phyloP scores from a whole-genome alignment of 768 basidiomycete species.

The Pleurotus tuber-regium region DNA sequence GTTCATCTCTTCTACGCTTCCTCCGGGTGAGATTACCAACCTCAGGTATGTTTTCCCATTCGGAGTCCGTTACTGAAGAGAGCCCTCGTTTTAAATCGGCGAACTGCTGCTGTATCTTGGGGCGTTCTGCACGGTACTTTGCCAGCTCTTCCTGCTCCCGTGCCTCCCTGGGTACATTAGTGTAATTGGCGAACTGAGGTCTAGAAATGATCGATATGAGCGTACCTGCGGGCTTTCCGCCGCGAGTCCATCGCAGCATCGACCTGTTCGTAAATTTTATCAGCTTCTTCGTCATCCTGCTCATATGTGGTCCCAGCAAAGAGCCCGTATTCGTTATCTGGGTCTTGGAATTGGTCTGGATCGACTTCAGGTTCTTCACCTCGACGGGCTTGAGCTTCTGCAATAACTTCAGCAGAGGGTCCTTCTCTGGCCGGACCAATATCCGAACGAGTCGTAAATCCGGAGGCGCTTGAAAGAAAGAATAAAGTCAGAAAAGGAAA shows the following conservation, averaged over 20 bases:
- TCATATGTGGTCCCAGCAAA: slow-evolving; percentile 97
- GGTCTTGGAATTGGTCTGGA: slow-evolving; percentile 93
- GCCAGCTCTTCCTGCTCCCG: slow-evolving; percentile 71
- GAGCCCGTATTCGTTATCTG: slow-evolving; percentile 94
- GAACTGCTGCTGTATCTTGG: slow-evolving; percentile 95
- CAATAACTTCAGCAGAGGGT: slow-evolving; percentile 87
- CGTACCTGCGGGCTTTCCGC: slow-evolving; percentile 71
- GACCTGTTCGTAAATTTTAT: slow-evolving; percentile 91
- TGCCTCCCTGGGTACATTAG: slow-evolving; percentile 55
- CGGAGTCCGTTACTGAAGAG: slow-evolving; percentile 79
- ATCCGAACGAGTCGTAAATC: slow-evolving; percentile 97
- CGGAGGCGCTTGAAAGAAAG: slow-evolving; percentile 68
- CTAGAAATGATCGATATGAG: slow-evolving; percentile 21
- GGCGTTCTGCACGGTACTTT: slow-evolving; percentile 80
- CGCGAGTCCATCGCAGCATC: slow-evolving; percentile 89
- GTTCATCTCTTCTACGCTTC: slow-evolving; percentile 82
- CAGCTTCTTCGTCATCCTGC: slow-evolving; percentile 96
- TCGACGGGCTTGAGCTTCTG: slow-evolving; percentile 84
- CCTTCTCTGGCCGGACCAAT: slow-evolving; percentile 98
- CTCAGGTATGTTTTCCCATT: slow-evolving; percentile 96
- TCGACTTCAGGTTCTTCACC: slow-evolving; percentile 89
- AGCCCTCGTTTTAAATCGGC: slow-evolving; percentile 92
- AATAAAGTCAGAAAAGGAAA: slow-evolving; percentile 10
- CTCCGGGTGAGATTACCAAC: slow-evolving; percentile 94
- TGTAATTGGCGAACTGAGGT: too few species aligned